These are phyloP conservation scores for Rubia tinctorum DNA, from an alignment of 305 asterid genomes.

Conservation along the genomic window DNA sequence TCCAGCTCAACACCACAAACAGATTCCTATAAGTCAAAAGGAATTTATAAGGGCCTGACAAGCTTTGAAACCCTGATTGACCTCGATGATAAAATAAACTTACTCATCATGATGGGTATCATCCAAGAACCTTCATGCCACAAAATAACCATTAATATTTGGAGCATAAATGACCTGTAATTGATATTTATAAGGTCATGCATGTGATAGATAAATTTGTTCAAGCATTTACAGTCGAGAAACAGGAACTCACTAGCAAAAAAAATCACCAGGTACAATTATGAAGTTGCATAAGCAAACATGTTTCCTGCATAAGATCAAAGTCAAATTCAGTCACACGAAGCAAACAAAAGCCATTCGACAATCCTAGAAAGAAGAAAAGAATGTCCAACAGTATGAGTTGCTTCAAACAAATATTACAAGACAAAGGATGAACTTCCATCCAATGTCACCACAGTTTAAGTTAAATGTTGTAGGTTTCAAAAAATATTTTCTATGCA, in stretches of 20 bases:
- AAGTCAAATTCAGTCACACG: constrained; percentile 10
- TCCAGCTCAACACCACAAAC: constrained; percentile 28
- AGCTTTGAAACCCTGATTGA: neutral
- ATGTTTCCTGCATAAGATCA: constrained; percentile 51
- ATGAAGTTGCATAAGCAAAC: constrained; percentile 58
- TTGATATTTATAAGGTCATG: constrained; percentile 7
- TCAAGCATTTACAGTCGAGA: neutral
- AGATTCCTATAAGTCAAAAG: constrained; percentile 3
- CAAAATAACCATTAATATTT: constrained; percentile 11
- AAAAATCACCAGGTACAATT: constrained; percentile 28
- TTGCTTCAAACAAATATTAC: neutral
- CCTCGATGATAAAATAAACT: constrained; percentile 1
- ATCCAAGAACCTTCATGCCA: constrained; percentile 19
- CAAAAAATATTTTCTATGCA: neutral
- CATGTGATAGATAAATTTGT: neutral
- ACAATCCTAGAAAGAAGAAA: neutral
- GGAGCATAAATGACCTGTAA: constrained; percentile 20
- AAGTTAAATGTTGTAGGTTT: neutral
- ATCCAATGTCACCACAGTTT: neutral
- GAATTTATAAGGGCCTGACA: neutral
- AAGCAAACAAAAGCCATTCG: constrained; percentile 9
- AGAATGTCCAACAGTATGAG: neutral
- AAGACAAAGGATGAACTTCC: neutral
- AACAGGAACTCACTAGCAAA: constrained; percentile 34
- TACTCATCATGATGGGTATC: constrained; percentile 5